Conservation (phyloP, 345 rosid genomes). For the Gossypium arboreum region DNA sequence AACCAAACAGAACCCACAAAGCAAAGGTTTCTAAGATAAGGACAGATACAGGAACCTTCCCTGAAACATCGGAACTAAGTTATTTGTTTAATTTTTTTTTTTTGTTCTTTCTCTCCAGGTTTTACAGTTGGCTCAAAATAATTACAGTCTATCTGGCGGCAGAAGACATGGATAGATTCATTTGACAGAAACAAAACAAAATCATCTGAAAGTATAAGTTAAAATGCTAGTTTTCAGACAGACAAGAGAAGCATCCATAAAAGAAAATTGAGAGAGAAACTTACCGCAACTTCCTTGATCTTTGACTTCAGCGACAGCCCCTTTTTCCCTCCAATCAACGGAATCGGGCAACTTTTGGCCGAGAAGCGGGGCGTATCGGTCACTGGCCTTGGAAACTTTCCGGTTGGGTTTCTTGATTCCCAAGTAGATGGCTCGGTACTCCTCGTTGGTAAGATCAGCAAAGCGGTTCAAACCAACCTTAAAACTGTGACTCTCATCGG, state of each 20-base stretch:
- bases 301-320: conserved; percentile 57
- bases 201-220: not conserved
- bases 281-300: conserved; percentile 68
- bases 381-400: conserved; percentile 38
- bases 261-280: conserved; percentile 7
- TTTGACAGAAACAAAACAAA: not conserved
- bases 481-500: conserved; percentile 47
- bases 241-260: too few relatives aligned
- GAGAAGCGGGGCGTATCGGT: conserved; percentile 39
- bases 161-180: too few relatives aligned
- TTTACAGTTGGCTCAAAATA: too few relatives aligned
- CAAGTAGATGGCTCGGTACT: conserved; percentile 66
- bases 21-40: too few relatives aligned
- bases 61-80: too few relatives aligned
- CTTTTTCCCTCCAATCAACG: conserved; percentile 62
- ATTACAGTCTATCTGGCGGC: too few relatives aligned
- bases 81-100: too few relatives aligned
- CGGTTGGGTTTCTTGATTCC: conserved; percentile 39
- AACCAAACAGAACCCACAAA: too few relatives aligned
- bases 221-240: too few relatives aligned
- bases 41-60: too few relatives aligned
- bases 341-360: conserved; percentile 50
- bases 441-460: conserved; percentile 86
- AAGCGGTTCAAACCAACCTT: conserved; percentile 74
- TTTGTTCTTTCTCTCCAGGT: too few relatives aligned